Conservation (phyloP, 345 rosid species). For the Corymbia maculata region DNA sequence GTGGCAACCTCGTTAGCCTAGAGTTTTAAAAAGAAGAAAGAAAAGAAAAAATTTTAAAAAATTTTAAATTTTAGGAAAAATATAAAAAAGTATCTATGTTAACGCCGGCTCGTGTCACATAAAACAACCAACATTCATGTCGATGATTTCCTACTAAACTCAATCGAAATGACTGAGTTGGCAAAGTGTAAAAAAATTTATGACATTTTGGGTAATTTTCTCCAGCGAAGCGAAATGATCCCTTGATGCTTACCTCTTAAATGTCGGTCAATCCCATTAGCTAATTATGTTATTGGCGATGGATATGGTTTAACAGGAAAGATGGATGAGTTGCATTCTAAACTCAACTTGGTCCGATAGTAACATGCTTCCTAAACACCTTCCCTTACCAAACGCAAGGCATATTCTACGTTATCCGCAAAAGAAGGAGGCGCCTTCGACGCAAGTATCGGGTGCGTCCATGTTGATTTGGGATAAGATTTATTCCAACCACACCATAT, state of each 20-base stretch:
- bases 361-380: not conserved
- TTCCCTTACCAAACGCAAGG: not conserved
- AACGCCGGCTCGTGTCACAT: accelerated
- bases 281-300: not conserved
- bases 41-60: no score
- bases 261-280: not conserved
- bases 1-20: not conserved
- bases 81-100: accelerated
- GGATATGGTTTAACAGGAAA: not conserved
- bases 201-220: not conserved
- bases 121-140: accelerated
- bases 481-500: not conserved
- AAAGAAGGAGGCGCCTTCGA: not conserved
- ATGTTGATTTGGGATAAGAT: not conserved
- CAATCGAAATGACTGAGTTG: accelerated
- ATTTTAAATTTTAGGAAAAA: no score
- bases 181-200: not conserved
- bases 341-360: not conserved
- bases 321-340: not conserved
- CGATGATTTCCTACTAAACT: accelerated
- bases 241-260: not conserved
- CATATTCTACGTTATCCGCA: not conserved
- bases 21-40: no score
- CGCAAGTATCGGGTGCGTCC: not conserved
- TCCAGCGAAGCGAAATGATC: accelerated